A percentile compares a stretch with the other conserved stretches of the same genome.
These are phyloP conservation scores for Scleromitrula shiraiana DNA, from an alignment of 2,329 filamentous ascomycete genomes.

Conservation along the genomic window DNA sequence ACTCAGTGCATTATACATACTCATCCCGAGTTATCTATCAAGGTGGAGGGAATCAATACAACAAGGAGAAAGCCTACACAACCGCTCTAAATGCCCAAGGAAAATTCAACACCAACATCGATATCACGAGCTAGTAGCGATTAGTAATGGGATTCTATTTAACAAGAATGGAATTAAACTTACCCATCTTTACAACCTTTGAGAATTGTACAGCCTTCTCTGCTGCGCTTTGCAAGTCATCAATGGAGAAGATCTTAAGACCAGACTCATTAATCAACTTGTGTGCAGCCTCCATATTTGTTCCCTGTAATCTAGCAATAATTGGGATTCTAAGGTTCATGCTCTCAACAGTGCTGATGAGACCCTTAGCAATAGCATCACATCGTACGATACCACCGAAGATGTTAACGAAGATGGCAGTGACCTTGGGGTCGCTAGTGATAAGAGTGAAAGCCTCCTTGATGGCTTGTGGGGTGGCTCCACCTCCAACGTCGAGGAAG, in stretches of 20 bases:
- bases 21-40: slow-evolving; percentile 18
- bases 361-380: slow-evolving; percentile 91
- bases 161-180: slow-evolving; percentile 32
- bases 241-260: slow-evolving; percentile 99
- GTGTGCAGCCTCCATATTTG: slow-evolving; percentile 93
- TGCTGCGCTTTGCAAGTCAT: slow-evolving; percentile 92
- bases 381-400: slow-evolving; percentile 98
- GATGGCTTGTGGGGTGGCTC: slow-evolving; percentile 93
- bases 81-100: slow-evolving; percentile 67
- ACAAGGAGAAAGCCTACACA: slow-evolving; percentile 20
- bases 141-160: slow-evolving; percentile 23
- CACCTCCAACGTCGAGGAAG: slow-evolving; percentile 97
- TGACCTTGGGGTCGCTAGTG: slow-evolving; percentile 96
- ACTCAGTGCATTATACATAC: slow-evolving; percentile 27
- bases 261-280: slow-evolving; percentile 92
- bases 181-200: slow-evolving; percentile 97
- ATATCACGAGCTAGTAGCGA: slow-evolving; percentile 68
- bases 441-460: slow-evolving; percentile 98
- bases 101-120: slow-evolving; percentile 94
- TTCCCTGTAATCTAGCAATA: slow-evolving; percentile 94
- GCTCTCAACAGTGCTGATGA: slow-evolving; percentile 88
- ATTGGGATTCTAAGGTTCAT: slow-evolving; percentile 97
- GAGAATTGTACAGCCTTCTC: slow-evolving; percentile 99
- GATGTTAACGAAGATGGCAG: slow-evolving; percentile 99
- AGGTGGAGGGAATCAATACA: slow-evolving; percentile 28